phyloP scores from a whole-genome alignment of 1,139 yeast species.

The Spathaspora sp. region DNA sequence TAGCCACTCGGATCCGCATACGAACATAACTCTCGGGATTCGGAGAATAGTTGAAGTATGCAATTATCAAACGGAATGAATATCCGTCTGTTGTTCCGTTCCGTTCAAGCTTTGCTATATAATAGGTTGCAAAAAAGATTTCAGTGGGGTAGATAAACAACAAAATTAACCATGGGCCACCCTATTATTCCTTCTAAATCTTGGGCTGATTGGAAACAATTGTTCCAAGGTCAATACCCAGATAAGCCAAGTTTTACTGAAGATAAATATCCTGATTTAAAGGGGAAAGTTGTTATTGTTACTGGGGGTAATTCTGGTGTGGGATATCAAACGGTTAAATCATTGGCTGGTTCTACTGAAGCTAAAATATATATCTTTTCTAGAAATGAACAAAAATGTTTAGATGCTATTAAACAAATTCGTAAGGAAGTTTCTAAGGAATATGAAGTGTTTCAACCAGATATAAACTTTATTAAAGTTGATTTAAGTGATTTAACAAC shows the following conservation, averaged over 20 bases:
- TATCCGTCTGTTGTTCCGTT: background rate
- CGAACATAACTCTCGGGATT: too few relatives aligned
- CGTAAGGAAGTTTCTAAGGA: slow-evolving; percentile 17
- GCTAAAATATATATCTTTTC: slow-evolving; percentile 28
- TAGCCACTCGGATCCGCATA: too few relatives aligned
- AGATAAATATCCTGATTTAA: slow-evolving; percentile 15
- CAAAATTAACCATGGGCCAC: background rate
- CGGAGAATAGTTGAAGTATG: too few relatives aligned
- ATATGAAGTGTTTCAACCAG: slow-evolving; percentile 10
- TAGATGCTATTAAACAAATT: slow-evolving; percentile 29
- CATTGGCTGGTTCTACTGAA: slow-evolving; percentile 36
- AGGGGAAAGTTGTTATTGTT: slow-evolving; percentile 21
- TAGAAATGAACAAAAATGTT: slow-evolving; percentile 18
- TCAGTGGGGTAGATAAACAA: too few relatives aligned
- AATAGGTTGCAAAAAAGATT: background rate
- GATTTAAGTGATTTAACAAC: slow-evolving; percentile 48
- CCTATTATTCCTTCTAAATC: slow-evolving; percentile 10
- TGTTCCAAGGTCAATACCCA: slow-evolving; percentile 13
- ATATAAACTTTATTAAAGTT: slow-evolving; percentile 22
- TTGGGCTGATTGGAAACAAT: slow-evolving; percentile 12
- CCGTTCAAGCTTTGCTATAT: background rate
- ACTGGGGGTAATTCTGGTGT: slow-evolving; percentile 24
- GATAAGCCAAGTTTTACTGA: slow-evolving; percentile 14
- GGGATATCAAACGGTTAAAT: slow-evolving; percentile 32
- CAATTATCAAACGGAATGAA: too few relatives aligned